These are phyloP conservation scores for Penicillium sp. DNA, from an alignment of 2,329 filamentous ascomycete genomes.

Conservation along the genomic window DNA sequence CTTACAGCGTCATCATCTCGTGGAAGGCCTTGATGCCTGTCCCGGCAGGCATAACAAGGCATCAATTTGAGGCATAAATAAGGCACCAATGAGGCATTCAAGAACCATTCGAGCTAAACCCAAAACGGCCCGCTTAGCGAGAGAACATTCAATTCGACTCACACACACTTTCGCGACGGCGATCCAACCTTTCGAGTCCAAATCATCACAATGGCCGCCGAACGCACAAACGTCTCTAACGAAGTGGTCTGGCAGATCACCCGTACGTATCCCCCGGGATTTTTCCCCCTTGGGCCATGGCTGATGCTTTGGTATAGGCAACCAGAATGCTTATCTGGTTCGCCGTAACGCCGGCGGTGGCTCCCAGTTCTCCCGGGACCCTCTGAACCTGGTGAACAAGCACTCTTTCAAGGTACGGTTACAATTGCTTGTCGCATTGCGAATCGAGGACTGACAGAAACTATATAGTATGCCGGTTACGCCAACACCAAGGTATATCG, in stretches of 20 bases:
- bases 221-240: conserved; percentile 71
- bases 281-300: conserved; percentile 1
- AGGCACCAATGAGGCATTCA: not conserved
- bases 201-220: conserved; percentile 39
- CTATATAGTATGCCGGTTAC: conserved; percentile 74
- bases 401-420: conserved; percentile 75
- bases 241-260: conserved; percentile 93
- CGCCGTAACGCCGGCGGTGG: conserved; percentile 78
- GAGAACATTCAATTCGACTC: conserved; percentile 25
- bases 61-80: not conserved
- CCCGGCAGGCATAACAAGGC: too few relatives aligned
- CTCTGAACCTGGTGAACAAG: conserved; percentile 87
- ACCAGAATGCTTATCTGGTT: conserved; percentile 84
- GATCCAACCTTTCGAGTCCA: conserved; percentile 25
- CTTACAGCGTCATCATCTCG: not conserved
- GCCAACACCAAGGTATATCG: conserved; percentile 79
- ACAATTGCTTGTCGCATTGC: not conserved
- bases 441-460: conserved; percentile 17
- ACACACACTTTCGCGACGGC: conserved; percentile 20
- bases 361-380: conserved; percentile 87
- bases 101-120: conserved; percentile 24
- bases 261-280: conserved; percentile 60
- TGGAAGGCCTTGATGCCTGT: not conserved
- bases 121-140: conserved; percentile 39
- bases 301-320: conserved; percentile 52